Conservation (phyloP, 1,284 basidiomycete species). For the Pseudozyma sp. region DNA sequence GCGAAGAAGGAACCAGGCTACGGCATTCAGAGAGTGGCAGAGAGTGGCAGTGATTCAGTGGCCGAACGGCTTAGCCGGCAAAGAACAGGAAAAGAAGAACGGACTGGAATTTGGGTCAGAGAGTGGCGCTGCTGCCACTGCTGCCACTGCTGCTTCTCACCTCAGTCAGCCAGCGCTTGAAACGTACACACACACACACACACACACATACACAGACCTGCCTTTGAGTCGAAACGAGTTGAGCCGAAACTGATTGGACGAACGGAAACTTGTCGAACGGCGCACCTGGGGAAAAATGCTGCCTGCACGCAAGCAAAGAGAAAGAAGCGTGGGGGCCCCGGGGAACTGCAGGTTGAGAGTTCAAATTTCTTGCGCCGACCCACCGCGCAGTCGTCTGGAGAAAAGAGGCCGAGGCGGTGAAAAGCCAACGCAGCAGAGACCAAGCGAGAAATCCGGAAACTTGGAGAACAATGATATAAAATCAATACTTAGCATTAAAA, state of each 20-base stretch:
- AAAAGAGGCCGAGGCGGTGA: slow-evolving; percentile 8
- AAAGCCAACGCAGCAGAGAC: background rate
- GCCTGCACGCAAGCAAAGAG: too few relatives aligned
- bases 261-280: too few relatives aligned
- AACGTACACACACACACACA: background rate
- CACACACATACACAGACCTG: background rate
- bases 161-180: slow-evolving; percentile 12
- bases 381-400: background rate
- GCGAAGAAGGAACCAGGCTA: background rate
- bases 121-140: background rate
- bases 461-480: background rate
- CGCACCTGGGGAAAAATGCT: too few relatives aligned
- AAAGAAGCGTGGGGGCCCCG: slow-evolving; percentile 13
- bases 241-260: too few relatives aligned
- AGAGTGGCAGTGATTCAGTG: slow-evolving; percentile 7
- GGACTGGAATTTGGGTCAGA: background rate
- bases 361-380: background rate
- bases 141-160: slow-evolving; percentile 4
- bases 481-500: background rate
- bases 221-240: background rate
- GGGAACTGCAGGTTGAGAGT: background rate
- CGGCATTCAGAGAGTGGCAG: slow-evolving; percentile 8
- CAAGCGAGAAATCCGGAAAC: background rate
- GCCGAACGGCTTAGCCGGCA: slow-evolving; percentile 17
- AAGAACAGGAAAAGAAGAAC: background rate